Conservation (phyloP, 768 basidiomycete species). For the Russula lepida region DNA sequence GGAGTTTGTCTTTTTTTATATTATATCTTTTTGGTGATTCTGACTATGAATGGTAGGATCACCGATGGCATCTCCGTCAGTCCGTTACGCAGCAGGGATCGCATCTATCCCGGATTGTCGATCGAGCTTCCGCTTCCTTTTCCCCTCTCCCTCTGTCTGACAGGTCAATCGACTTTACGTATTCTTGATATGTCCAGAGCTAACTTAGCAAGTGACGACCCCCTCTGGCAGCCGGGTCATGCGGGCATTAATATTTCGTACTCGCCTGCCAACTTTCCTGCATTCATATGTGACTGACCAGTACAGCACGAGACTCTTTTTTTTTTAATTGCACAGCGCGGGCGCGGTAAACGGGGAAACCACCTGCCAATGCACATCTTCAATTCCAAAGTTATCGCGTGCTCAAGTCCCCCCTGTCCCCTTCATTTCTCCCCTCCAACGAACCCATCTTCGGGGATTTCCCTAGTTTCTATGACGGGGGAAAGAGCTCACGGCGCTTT, state of each 20-base stretch:
- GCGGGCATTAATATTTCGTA: not conserved
- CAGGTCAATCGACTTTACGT: conserved; percentile 11
- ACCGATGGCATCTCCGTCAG: conserved; percentile 14
- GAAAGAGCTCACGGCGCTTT: not conserved
- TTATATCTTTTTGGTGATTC: not conserved
- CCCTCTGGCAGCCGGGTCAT: too few species aligned
- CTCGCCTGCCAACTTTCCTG: not conserved
- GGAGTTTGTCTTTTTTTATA: not conserved
- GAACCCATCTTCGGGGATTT: not conserved
- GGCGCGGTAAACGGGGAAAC: not conserved
- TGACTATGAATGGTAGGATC: not conserved
- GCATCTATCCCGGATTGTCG: conserved; percentile 13
- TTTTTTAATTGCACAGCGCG: too few species aligned
- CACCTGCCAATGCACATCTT: not conserved
- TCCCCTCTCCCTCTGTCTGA: not conserved
- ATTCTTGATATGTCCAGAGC: not conserved
- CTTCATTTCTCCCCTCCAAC: not conserved
- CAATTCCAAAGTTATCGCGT: too few species aligned
- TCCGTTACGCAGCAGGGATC: conserved; percentile 9
- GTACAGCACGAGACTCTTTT: too few species aligned
- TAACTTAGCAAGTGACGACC: not conserved
- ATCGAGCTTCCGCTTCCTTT: conserved; percentile 4
- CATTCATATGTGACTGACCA: not conserved
- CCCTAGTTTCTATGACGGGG: conserved; percentile 10
- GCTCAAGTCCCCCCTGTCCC: too few species aligned